phyloP scores from a whole-genome alignment of 768 basidiomycete species.

The Boletus rufocinnamomeus region DNA sequence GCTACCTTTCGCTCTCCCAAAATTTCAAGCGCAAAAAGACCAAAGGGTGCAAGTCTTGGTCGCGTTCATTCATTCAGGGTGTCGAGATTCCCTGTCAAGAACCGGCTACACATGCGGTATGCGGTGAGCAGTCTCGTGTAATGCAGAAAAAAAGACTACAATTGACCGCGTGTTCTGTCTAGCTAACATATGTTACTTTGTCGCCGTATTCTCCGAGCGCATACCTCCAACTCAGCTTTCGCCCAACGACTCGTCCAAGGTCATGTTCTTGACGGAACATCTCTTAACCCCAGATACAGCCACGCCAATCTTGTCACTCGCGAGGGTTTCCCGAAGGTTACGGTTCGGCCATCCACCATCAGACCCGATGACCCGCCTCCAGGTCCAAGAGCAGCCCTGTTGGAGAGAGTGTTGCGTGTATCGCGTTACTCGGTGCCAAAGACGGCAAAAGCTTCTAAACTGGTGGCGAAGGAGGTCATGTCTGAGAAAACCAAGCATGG shows the following conservation, averaged over 20 bases:
- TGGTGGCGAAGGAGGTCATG: slow-evolving; percentile 11
- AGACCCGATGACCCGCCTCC: slow-evolving; percentile 3
- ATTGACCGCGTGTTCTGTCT: slow-evolving; percentile 9
- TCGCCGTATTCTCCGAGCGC: slow-evolving; percentile 56
- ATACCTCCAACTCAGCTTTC: slow-evolving; percentile 36
- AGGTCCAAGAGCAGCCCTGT: slow-evolving; percentile 16
- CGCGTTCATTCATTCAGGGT: slow-evolving; percentile 33
- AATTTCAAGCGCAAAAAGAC: slow-evolving; percentile 26
- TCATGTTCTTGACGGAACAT: slow-evolving; percentile 20
- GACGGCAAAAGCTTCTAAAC: slow-evolving; percentile 11
- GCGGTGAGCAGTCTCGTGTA: slow-evolving; percentile 43
- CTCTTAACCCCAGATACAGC: slow-evolving; percentile 11
- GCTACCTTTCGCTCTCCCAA: slow-evolving; percentile 17
- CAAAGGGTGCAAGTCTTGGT: slow-evolving; percentile 13
- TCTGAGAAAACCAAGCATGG: slow-evolving; percentile 20
- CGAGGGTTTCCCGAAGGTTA: slow-evolving; percentile 14
- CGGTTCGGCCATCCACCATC: slow-evolving; percentile 1
- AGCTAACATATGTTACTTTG: slow-evolving; percentile 81
- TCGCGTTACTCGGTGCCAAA: slow-evolving; percentile 32
- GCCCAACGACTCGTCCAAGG: slow-evolving; percentile 24
- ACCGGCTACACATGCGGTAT: slow-evolving; percentile 48
- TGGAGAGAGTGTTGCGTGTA: slow-evolving; percentile 31
- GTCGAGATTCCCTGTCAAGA: slow-evolving; percentile 32
- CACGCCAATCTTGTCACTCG: slow-evolving; percentile 18
- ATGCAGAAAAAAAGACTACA: background rate